Conservation (phyloP, 192 early-diverging fungal species). For the Lunasporangiospora selenospora region DNA sequence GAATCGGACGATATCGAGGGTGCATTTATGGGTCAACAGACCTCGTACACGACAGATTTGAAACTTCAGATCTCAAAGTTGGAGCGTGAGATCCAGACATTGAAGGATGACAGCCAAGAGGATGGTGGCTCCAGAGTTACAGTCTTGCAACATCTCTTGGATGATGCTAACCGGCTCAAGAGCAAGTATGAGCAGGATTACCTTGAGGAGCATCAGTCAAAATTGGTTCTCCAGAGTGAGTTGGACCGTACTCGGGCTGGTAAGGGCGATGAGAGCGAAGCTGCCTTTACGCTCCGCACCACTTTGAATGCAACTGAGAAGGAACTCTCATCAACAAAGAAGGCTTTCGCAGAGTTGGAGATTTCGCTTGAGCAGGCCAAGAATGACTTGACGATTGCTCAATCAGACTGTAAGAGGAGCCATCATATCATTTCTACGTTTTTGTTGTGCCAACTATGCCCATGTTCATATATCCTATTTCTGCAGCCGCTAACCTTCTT, state of each 20-base stretch:
- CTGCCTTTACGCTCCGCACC: conserved; percentile 15
- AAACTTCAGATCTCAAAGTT: conserved; percentile 25
- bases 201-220: conserved; percentile 55
- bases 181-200: conserved; percentile 70
- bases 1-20: conserved; percentile 42
- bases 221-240: conserved; percentile 52
- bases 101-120: conserved; percentile 41
- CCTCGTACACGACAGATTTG: conserved; percentile 29
- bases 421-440: neutral
- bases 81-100: conserved; percentile 37
- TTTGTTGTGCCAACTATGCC: neutral
- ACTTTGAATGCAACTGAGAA: conserved; percentile 36
- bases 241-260: conserved; percentile 37
- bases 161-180: conserved; percentile 67
- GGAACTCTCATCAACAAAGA: conserved; percentile 38
- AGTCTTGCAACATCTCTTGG: conserved; percentile 64
- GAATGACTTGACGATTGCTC: conserved; percentile 38
- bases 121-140: conserved; percentile 46
- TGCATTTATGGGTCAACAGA: conserved; percentile 33
- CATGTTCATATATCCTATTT: too few species aligned
- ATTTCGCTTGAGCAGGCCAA: conserved; percentile 35
- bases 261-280: conserved; percentile 32
- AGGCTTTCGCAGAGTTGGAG: conserved; percentile 35
- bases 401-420: conserved; percentile 40
- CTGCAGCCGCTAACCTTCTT: neutral